A percentile compares a stretch with the other conserved stretches of the same genome.
Conservation (phyloP, 2,329 filamentous ascomycete genomes). For the Epichloe scottii region DNA sequence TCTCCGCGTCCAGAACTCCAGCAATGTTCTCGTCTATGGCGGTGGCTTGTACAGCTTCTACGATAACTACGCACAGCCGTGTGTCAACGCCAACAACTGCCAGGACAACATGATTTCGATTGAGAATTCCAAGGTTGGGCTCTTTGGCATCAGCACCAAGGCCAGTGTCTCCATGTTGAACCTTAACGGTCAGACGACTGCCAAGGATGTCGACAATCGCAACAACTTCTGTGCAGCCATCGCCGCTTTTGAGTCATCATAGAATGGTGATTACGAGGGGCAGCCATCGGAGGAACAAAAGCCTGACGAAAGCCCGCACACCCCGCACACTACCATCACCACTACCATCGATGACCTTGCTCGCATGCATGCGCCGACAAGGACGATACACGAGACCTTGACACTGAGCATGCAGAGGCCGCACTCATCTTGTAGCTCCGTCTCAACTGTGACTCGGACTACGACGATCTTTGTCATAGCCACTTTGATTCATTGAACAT, state of each 20-base stretch:
- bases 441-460: constrained; percentile 10
- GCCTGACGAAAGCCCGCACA: background rate
- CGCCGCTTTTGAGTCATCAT: constrained; percentile 31
- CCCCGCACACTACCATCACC: background rate
- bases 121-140: constrained; percentile 50
- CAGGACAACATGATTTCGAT: constrained; percentile 68
- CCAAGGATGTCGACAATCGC: constrained; percentile 47
- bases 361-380: background rate
- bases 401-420: background rate
- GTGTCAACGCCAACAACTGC: constrained; percentile 54
- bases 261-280: constrained; percentile 8
- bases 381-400: background rate
- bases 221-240: constrained; percentile 54
- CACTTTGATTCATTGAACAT: constrained; percentile 10
- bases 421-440: constrained; percentile 2
- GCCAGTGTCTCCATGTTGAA: constrained; percentile 62
- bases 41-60: constrained; percentile 74
- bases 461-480: constrained; percentile 11
- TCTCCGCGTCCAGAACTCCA: constrained; percentile 55
- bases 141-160: constrained; percentile 65
- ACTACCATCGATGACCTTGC: background rate
- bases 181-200: constrained; percentile 40
- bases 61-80: constrained; percentile 65
- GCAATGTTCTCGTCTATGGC: constrained; percentile 56
- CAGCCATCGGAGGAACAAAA: background rate